A percentile compares a stretch with the other conserved stretches of the same genome.
phyloP scores from a whole-genome alignment of 257 asterid genomes.

The Plantago ovata region DNA sequence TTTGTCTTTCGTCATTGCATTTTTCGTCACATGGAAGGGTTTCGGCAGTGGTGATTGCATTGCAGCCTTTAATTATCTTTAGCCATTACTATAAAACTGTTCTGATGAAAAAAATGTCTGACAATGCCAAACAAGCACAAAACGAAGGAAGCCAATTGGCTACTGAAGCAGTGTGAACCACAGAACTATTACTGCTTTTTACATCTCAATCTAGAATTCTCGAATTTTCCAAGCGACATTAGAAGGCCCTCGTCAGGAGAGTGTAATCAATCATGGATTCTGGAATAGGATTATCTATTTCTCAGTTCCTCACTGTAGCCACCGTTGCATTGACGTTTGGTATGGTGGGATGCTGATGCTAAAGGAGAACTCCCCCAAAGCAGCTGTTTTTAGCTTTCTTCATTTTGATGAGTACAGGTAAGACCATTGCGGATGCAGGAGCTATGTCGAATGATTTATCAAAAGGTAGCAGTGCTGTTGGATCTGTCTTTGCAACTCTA shows the following conservation, averaged over 20 bases:
- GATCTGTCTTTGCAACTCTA: conserved; percentile 33
- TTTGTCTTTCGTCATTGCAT: conserved; percentile 33
- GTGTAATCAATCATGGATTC: conserved; percentile 56
- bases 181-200: conserved; percentile 44
- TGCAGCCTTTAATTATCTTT: conserved; percentile 39
- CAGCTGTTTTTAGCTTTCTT: conserved; percentile 38
- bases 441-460: conserved; percentile 45
- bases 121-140: conserved; percentile 37
- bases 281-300: conserved; percentile 32
- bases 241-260: conserved; percentile 32
- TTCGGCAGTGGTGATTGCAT: conserved; percentile 32
- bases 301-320: conserved; percentile 35
- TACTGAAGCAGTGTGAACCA: conserved; percentile 48
- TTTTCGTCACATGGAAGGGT: conserved; percentile 41
- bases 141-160: conserved; percentile 51
- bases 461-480: conserved; percentile 38
- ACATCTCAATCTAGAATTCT: conserved; percentile 34
- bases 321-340: conserved; percentile 41
- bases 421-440: conserved; percentile 44
- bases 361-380: conserved; percentile 24
- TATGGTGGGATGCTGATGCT: conserved; percentile 41
- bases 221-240: conserved; percentile 33
- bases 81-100: conserved; percentile 33
- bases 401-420: conserved; percentile 40
- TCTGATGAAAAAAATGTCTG: conserved; percentile 39